Base-by-base conservation (phyloP, 345 rosid genomes). In the Heritiera fomes region DNA sequence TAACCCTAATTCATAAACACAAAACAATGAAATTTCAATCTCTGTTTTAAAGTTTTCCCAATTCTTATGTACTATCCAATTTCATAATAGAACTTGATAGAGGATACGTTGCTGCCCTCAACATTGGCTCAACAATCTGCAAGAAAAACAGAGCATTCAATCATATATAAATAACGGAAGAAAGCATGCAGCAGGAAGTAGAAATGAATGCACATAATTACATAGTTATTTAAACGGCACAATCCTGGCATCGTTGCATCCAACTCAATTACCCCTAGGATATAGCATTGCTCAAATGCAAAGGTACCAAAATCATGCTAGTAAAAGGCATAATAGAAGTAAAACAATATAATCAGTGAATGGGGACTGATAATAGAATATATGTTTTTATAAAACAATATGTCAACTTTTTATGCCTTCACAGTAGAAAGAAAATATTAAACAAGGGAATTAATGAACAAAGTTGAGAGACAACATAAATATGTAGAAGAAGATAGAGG, bases 61-160 rank as follows among this genome's bases (percentile, higher is more conserved):
- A 38, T 32, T 13, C 47, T 55, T 11, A 63, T 9, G 66, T 50
- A 13, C 32, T 7, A 45, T 14, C 34, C 14, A 67, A 41, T 66
- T 53, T 71, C 73, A 80, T 28, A 52, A 18, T 28, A 78, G 73
- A 30, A 64, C 12, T 47, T 66, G 69, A 28, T 9, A 58, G 75
- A 83, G 90, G 91, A 85, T 88, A 94, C 97, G 65, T 83, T 66
- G 99, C 99, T 59, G 98, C 97, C 87, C 89, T 92, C 79, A 96
- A 78, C 82, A 96, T 92, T 20, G 98, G 94, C 82, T 94, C 97
- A 76, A 90, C 92, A 90, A 94, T 91, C 99, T 94, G 95, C 84
- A 87, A 79, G 60, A 78, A 56, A 80, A 63, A 85, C 70, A 78
- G 28, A 70, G 63, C 47, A 53, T 9, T 59, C 45, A 18, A 53